Evolutionary conservation across 495 filamentous ascomycete species (phyloP), one percentile per base, ranked within the genome.

Genomic region (Talaromyces wortmannii): DNA sequence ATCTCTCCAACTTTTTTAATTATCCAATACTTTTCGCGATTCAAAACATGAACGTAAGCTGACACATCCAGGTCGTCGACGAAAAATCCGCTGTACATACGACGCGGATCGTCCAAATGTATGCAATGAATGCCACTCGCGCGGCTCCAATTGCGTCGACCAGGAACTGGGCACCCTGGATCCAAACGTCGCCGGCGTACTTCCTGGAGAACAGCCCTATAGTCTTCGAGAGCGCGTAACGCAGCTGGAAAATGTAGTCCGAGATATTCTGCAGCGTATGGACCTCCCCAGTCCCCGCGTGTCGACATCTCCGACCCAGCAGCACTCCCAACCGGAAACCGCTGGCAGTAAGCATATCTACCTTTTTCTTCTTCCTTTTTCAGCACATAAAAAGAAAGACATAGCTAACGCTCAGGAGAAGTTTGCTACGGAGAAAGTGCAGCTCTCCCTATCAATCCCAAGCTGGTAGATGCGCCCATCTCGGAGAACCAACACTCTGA

Each of bases 41-140:
- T 23, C 23, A n/a, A n/a, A n/a, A 1, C 23, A 23, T 4, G 23
- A 2, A 23, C 4, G 23, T 23, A 23, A 40, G n/a, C 31, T 46
- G 31, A 52, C 52, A 33, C n/a, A 15, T 15, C 18, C 13, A 73
- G 70, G 70, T 55, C 63, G 72, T 45, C 66, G 72, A 32, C 71
- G 72, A 16, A 75, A 75, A 52, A 75, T 72, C 15, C 67, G 66
- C 43, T 75, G 72, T 48, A 71, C 71, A 23, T 67, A 59, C 30
- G 57, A 63, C 42, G 40, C 60, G 33, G 67, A 63, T 46, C 57
- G 60, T n/a, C 61, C 59, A 0, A 58, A 61, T 15, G 48, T 54
- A n/a, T 72, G 71, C 60, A 65, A 64, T 57, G 71, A 75, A 56
- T 75, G 71, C 55, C 63, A 62, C 32, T 53, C 64, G 17, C 49